Percentiles rank a stretch among this genome's conserved stretches.
phyloP scores from a whole-genome alignment of 2,329 filamentous ascomycete genomes.

The Pseudocercospora vitis region DNA sequence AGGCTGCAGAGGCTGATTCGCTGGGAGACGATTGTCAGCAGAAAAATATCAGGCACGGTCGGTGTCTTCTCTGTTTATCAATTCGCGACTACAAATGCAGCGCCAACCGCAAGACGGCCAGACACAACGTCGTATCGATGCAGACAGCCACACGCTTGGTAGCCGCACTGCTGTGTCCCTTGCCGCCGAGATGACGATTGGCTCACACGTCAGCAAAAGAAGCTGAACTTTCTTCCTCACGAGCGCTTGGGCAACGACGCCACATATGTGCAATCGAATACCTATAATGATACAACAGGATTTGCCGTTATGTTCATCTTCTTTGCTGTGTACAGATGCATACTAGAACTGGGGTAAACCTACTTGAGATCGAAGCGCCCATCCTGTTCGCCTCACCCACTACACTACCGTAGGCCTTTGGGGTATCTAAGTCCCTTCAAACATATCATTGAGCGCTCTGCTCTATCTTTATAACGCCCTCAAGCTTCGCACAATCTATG shows the following conservation, averaged over 20 bases:
- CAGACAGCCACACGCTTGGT: constrained; percentile 2
- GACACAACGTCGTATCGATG: background rate
- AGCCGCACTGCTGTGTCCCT: constrained; percentile 1
- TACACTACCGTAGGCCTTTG: too few species aligned
- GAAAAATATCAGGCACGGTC: too few species aligned
- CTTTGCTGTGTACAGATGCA: too few species aligned
- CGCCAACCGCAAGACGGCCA: background rate
- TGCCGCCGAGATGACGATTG: constrained; percentile 3
- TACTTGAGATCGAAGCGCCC: background rate
- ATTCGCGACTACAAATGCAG: too few species aligned
- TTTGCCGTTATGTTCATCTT: too few species aligned
- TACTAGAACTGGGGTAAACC: too few species aligned
- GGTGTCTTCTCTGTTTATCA: too few species aligned
- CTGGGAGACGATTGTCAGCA: background rate
- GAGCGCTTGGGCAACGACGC: background rate
- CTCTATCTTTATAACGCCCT: constrained; percentile 1
- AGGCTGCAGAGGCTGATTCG: background rate
- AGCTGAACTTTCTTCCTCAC: constrained; percentile 2
- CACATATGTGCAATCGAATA: background rate
- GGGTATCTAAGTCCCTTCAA: constrained; percentile 5
- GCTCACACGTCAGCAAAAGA: background rate
- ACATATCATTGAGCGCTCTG: background rate
- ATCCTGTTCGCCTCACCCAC: too few species aligned
- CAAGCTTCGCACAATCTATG: too few species aligned
- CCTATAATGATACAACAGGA: too few species aligned